Evolutionary conservation across 2,329 filamentous ascomycete species (phyloP), one percentile per base, ranked within the genome.

Genomic region (Scleromitrula shiraiana): DNA sequence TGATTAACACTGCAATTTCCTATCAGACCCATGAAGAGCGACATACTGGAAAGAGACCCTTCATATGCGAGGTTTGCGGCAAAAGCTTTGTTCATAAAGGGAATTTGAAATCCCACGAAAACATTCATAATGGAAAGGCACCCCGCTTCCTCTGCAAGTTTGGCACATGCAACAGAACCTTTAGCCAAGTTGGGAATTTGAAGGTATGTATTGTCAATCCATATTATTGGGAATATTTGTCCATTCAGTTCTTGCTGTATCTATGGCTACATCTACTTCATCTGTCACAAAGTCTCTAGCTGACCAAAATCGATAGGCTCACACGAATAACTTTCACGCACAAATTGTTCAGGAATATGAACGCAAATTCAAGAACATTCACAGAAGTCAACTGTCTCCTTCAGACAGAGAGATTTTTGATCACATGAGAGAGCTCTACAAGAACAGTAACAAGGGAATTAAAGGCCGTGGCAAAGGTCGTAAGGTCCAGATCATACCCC

Each of bases 381-480:
- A n/a, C n/a, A 76, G 82, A 36, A 7, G 33, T 9, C 33, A 17
- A 36, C 9, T 36, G 10, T 17, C 33, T 17, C n/a, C 9, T 17
- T 66, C 69, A 12, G 88, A 96, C 59, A 82, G 78, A 52, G 83
- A 88, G 51, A 72, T 96, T 42, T 88, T 85, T 72, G 78, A 85
- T 57, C 95, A 95, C 68, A 93, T 97, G 63, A 77, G 82, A 4
- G 76, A 76, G 0, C 74, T 95, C n/a, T 96, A 95, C 75, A 95
- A 95, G 72, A 94, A 97, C 69, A 90, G 85, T 69, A 97, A 97
- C 76, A 95, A 95, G 67, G 93, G 93, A 1, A 96, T 97, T 72
- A 97, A 96, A 68, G 93, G 93, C 9, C 82, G 93, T 38, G 93
- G 93, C 36, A 93, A 91, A 64, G 86, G 90, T 58, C 76, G 88